A percentile compares a stretch with the other conserved stretches of the same genome.
Evolutionary conservation across 1,139 yeast species (phyloP).

Genomic region (Pichia norvegensis): DNA sequence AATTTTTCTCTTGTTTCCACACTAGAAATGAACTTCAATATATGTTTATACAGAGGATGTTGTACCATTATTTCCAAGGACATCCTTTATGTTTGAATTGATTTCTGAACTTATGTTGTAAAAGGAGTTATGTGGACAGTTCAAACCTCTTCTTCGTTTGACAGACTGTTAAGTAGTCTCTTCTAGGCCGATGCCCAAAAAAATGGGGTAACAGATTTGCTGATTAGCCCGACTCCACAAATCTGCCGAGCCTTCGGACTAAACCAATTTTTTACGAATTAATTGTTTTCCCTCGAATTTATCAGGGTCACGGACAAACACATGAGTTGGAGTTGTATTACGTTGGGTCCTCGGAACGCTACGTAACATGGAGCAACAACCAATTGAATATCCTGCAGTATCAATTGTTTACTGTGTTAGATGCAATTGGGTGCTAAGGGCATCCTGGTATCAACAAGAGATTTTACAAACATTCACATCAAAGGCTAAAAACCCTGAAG

Average conservation of each 20-base stretch:
- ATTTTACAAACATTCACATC: constrained; percentile 48
- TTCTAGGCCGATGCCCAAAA: too few species aligned
- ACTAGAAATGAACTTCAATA: constrained; percentile 58
- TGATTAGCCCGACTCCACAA: too few species aligned
- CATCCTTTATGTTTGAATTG: constrained; percentile 26
- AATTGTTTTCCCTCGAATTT: too few species aligned
- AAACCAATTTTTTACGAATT: too few species aligned
- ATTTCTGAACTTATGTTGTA: neutral
- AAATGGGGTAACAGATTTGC: too few species aligned
- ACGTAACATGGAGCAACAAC: constrained; percentile 4
- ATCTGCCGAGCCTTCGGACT: too few species aligned
- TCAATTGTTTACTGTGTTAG: constrained; percentile 50
- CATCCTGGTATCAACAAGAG: constrained; percentile 62
- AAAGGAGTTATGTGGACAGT: too few species aligned
- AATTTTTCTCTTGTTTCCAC: constrained; percentile 67
- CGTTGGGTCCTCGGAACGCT: too few species aligned
- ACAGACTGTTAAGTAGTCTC: too few species aligned
- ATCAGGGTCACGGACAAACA: neutral
- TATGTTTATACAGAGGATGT: constrained; percentile 65
- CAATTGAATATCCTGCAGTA: constrained; percentile 28
- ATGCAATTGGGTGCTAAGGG: constrained; percentile 62
- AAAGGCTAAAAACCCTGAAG: constrained; percentile 17
- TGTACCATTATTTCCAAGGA: constrained; percentile 60
- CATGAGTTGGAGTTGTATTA: neutral
- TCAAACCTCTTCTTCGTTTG: too few species aligned